Base-by-base conservation (phyloP, 2,329 filamentous ascomycete genomes). In the Parafenestella ontariensis region DNA sequence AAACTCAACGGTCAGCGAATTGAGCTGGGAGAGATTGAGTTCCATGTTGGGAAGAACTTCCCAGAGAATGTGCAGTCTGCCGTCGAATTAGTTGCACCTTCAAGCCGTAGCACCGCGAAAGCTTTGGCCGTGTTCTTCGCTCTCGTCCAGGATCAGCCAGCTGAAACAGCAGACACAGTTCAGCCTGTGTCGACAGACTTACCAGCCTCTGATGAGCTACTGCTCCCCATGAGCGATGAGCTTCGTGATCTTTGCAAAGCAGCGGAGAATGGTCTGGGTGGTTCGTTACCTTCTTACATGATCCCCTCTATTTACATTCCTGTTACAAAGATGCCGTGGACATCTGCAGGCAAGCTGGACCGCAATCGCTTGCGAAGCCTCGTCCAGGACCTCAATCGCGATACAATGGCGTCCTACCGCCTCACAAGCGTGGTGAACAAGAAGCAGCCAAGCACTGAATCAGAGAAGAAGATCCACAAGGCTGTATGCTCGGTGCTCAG, bases 271-370 rank as follows among this genome's bases (percentile, higher is more conserved):
- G 54, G 61, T 2, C 61, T 75, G 10, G 62, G 60, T 9, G 64
- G 67, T 9, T 58, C 65, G 3, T 51, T 76, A 8, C 73, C 73
- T 0, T 56, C 66, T 0, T 75, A 74, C 49, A 75, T 75, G 72
- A 70, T 74, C 18, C 73, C 73, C 1, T 60, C 66, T 0, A 66
- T 71, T 18, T 76, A 70, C 50, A 49, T 75, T 6, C 72, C 72
- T 0, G 60, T 76, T 18, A 60, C 41, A 3, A 69, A 65, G 33
- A 64, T 76, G 60, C 72, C 73, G 4, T 71, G 62, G 65, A 72
- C 70, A 0, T 65, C 65, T 3, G 65, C 70, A 9, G 62, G 68
- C 17, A 75, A 75, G 46, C 58, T 75, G 2, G 72, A 75, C 41
- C 68, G 72, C 8, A 70, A 72, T 51, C 58, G 62, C 17, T 54